Conservation (phyloP, 176 grass and related monocot species). For the Triticum dicoccoides region DNA sequence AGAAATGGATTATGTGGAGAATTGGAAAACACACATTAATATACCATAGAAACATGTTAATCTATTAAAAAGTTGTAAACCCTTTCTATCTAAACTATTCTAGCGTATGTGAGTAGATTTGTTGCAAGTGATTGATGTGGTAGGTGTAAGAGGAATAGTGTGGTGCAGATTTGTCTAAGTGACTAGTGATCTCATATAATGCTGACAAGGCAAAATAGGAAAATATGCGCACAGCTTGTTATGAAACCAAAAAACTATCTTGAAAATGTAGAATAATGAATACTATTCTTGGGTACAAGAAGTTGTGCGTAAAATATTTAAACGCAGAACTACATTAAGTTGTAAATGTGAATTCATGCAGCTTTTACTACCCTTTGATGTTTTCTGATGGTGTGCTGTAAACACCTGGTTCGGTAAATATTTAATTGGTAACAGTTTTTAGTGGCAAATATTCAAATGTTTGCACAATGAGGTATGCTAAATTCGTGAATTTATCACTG, state of each 20-base stretch:
- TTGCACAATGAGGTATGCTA: background rate
- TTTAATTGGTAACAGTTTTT: slow-evolving; percentile 4
- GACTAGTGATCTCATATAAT: slow-evolving; percentile 14
- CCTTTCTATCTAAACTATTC: background rate
- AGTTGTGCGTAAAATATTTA: background rate
- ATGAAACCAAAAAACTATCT: background rate
- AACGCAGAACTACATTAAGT: background rate
- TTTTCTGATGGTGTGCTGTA: background rate
- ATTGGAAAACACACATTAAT: background rate
- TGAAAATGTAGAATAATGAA: background rate
- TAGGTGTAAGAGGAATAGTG: slow-evolving; percentile 3
- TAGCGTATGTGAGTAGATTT: background rate
- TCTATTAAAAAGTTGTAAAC: background rate
- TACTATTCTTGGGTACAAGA: slow-evolving; percentile 3
- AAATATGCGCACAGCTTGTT: background rate
- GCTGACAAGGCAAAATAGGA: background rate
- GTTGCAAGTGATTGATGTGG: background rate
- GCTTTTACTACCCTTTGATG: slow-evolving; percentile 8
- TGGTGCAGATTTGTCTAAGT: slow-evolving; percentile 6
- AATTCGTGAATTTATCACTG: background rate
- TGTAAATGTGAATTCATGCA: background rate
- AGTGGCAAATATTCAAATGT: background rate
- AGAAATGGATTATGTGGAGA: background rate
- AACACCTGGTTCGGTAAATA: background rate
- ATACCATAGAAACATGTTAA: background rate